Evolutionary conservation across 352 stramenopile genomes (phyloP), one percentile per base, ranked within the genome.

Genomic region (Pythium pyrilobum): DNA sequence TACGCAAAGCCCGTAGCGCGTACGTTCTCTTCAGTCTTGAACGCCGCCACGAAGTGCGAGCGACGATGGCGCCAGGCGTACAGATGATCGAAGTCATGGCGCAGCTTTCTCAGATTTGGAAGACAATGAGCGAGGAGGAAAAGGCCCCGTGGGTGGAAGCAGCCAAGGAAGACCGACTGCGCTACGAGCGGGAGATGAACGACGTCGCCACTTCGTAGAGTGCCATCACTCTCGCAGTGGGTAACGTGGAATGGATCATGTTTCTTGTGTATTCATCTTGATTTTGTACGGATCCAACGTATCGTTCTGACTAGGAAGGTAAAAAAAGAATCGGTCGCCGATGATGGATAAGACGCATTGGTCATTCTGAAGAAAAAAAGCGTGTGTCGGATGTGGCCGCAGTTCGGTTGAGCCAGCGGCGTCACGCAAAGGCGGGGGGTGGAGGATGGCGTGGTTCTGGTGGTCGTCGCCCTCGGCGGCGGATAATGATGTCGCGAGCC

Each of bases 171-270:
- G 68, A 77, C 43, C 59, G 58, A 13, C n/a, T 39, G 20, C 61
- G 68, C 21, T 77, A 77, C 51, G 64, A 73, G 36, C 53, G 48
- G 15, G 65, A 73, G 58, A 87, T 90, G 71, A 88, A 90, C 59
- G 80, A 87, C 60, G 72, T 68, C 21, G 50, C 59, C 28, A 61
- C 47, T 25, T 55, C 52, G 15, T 59, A 59, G 52, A 59, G 9
- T n/a, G n/a, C n/a, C n/a, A n/a, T n/a, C n/a, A n/a, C n/a, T n/a
- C n/a, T n/a, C n/a, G n/a, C n/a, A n/a, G n/a, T n/a, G n/a, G n/a
- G n/a, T n/a, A n/a, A n/a, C n/a, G n/a, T n/a, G n/a, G n/a, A n/a
- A n/a, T n/a, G n/a, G n/a, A n/a, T n/a, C n/a, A n/a, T n/a, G n/a
- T n/a, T n/a, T n/a, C n/a, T n/a, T n/a, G n/a, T n/a, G n/a, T n/a